phyloP scores from a whole-genome alignment of 345 rosid species.

The Boechera divaricarpa region DNA sequence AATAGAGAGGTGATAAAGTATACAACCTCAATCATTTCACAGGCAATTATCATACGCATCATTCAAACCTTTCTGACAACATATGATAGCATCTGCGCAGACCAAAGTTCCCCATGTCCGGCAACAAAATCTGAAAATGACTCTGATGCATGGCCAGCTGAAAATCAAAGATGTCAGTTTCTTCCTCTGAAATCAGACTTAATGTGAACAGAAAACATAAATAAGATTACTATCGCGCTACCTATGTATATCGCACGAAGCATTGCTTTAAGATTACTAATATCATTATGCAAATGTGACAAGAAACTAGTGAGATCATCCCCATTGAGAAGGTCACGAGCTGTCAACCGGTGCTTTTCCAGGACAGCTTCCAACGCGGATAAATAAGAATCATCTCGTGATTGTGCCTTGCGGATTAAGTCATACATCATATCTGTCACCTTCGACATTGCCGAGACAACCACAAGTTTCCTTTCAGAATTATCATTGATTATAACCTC shows the following conservation, averaged over 20 bases:
- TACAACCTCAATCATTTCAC: conserved; percentile 5
- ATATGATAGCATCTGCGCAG: conserved; percentile 85
- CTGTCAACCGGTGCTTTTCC: conserved; percentile 80
- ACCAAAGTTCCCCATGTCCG: conserved; percentile 98
- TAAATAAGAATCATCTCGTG: conserved; percentile 79
- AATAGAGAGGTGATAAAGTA: conserved; percentile 17
- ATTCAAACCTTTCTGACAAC: conserved; percentile 78
- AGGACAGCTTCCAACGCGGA: conserved; percentile 76
- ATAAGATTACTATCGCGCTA: neutral
- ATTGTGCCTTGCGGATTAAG: conserved; percentile 81
- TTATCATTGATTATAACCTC: conserved; percentile 69
- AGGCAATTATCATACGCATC: neutral
- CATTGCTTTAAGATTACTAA: conserved; percentile 92
- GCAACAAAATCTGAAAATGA: conserved; percentile 94
- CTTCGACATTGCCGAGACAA: conserved; percentile 98
- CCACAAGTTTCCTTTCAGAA: conserved; percentile 77
- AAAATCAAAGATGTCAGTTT: conserved; percentile 38
- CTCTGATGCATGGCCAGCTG: conserved; percentile 98
- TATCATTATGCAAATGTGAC: conserved; percentile 75
- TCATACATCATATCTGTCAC: conserved; percentile 99
- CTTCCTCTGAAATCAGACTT: conserved; percentile 3
- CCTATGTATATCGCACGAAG: conserved; percentile 98
- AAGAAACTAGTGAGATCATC: conserved; percentile 74
- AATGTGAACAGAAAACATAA: neutral
- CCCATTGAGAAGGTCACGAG: conserved; percentile 86